Evolutionary conservation across 208 protist species (phyloP), one percentile per base, ranked within the genome.

Genomic region (Phytomonas sp.): DNA sequence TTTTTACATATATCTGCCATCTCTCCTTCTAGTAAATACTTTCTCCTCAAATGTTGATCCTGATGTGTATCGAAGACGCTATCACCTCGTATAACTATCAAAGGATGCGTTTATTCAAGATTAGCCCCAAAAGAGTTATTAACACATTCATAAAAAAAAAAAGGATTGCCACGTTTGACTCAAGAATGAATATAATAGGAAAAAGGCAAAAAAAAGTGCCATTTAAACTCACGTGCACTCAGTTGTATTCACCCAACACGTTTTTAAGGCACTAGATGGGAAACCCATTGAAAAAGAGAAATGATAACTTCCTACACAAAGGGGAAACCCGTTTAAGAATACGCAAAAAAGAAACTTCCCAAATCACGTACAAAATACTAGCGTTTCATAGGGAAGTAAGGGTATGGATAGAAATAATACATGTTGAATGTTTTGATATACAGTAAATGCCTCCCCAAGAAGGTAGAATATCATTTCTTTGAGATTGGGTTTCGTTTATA

Each of bases 401-500:
- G 40, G 1, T 20, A 46, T 9, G 15, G 15, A 46, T 23, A 46
- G 40, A 46, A 46, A 46, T 46, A 46, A 46, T 20, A 46, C 40
- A 46, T 46, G 1, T 23, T 46, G 2, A 23, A 46, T 23, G 7
- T 23, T 46, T 46, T 46, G 40, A 8, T 46, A 46, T 20, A 46
- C 40, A 9, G 11, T 46, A 46, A 46, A 46, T 46, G 40, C 40
- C 40, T 46, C 40, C 40, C 40, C 40, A 46, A 20, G 40, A 60
- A 77, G 23, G 62, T 51, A 37, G n/a, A 60, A 66, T 13, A 63
- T 62, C 53, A 67, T 60, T 72, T 69, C 53, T 71, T 70, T 53
- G 53, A 62, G 13, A 28, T 28, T 34, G 2, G 37, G 40, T 33
- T 70, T 34, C 28, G 31, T 70, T 26, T 70, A 36, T 20, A 28